Conservation (phyloP, 169 alveolate species). For the Amoebophrya sp. region DNA sequence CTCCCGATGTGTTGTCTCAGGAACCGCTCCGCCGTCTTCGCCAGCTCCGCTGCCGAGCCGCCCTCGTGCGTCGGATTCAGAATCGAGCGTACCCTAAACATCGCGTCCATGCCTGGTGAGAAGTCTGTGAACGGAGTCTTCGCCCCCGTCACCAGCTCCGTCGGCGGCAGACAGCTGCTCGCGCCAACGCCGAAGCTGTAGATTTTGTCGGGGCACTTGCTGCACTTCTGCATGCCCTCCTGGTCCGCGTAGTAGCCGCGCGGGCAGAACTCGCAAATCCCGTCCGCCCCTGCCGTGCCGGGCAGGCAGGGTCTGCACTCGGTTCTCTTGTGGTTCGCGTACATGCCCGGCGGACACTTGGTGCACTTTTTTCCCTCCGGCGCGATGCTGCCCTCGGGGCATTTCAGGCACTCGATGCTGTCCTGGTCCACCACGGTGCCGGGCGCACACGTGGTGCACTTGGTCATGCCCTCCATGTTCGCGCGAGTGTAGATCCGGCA, state of each 20-base stretch:
- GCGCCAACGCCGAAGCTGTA: neutral
- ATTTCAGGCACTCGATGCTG: neutral
- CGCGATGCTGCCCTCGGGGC: neutral
- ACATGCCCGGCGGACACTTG: neutral
- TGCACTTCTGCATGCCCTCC: neutral
- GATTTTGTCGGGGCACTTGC: neutral
- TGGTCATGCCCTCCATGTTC: neutral
- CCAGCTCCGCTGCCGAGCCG: neutral
- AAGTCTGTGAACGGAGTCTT: neutral
- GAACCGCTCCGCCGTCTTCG: neutral
- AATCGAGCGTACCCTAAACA: neutral
- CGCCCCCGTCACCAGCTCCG: neutral
- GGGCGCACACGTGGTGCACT: neutral
- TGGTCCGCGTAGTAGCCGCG: neutral
- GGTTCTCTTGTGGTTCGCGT: neutral
- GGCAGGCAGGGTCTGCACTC: neutral
- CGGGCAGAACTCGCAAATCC: neutral
- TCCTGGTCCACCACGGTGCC: neutral
- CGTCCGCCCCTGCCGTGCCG: neutral
- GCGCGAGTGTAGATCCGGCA: neutral
- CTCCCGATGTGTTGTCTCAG: neutral
- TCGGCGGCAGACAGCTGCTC: neutral
- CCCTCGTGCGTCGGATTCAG: neutral
- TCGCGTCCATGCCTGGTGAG: neutral
- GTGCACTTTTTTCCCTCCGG: neutral